phyloP scores from a whole-genome alignment of 2,329 filamentous ascomycete genomes.

The Penicillium sp. region DNA sequence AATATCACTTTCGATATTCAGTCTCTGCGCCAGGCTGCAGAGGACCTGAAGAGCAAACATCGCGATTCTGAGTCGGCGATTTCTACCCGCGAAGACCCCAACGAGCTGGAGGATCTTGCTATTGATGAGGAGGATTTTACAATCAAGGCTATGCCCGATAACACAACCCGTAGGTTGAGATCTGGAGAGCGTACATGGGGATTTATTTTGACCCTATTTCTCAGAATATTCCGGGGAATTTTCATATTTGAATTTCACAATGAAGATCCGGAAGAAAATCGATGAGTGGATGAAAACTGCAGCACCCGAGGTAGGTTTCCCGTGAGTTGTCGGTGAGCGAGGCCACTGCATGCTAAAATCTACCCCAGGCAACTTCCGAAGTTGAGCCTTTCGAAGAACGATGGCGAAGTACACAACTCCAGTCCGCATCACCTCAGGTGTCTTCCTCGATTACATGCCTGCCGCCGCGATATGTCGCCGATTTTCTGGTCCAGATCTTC shows the following conservation, averaged over 20 bases:
- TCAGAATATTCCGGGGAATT: constrained; percentile 48
- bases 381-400: constrained; percentile 42
- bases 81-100: constrained; percentile 31
- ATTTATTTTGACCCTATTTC: background rate
- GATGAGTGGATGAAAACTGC: constrained; percentile 44
- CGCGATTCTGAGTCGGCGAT: constrained; percentile 31
- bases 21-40: constrained; percentile 44
- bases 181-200: too few species aligned
- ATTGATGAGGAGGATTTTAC: constrained; percentile 44
- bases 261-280: constrained; percentile 44
- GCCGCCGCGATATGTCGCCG: constrained; percentile 45
- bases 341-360: constrained; percentile 7
- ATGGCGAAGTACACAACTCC: constrained; percentile 44
- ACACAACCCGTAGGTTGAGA: constrained; percentile 37
- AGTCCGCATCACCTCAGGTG: constrained; percentile 40
- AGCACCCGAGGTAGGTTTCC: constrained; percentile 34
- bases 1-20: constrained; percentile 44
- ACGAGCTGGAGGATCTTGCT: constrained; percentile 41
- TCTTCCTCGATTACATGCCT: constrained; percentile 40
- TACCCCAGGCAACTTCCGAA: constrained; percentile 34
- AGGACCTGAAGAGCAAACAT: constrained; percentile 43
- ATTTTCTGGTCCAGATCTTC: constrained; percentile 44
- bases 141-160: constrained; percentile 40
- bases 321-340: background rate
- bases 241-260: constrained; percentile 46